Conservation (phyloP, 768 basidiomycete genomes). For the Chalciporus sphaerocephalus region DNA sequence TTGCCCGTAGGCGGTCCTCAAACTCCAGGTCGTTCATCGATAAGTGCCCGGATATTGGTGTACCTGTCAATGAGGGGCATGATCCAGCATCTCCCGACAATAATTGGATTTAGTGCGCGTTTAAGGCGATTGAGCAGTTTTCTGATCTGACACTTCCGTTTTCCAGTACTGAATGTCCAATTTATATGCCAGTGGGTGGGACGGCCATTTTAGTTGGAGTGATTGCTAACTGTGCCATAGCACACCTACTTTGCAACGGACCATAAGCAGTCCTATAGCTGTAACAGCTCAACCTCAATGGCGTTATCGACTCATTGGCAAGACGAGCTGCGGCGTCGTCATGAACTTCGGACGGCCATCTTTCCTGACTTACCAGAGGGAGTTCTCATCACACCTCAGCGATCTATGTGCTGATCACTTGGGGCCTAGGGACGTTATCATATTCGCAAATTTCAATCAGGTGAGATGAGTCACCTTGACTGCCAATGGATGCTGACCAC, state of each 20-base stretch:
- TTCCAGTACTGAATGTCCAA: conserved; percentile 39
- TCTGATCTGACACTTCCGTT: conserved; percentile 4
- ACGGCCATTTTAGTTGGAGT: neutral
- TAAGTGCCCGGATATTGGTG: conserved; percentile 19
- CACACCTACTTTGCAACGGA: conserved; percentile 49
- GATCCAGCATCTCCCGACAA: conserved; percentile 39
- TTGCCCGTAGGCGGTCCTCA: conserved; percentile 15
- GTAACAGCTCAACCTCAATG: conserved; percentile 12
- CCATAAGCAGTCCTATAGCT: conserved; percentile 42
- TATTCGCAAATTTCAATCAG: conserved; percentile 55
- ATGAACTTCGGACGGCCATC: conserved; percentile 33
- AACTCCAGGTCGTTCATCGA: conserved; percentile 1
- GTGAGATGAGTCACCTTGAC: conserved; percentile 22
- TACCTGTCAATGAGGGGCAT: conserved; percentile 35
- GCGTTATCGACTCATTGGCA: conserved; percentile 30
- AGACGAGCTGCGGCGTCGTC: conserved; percentile 37
- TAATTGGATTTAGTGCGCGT: conserved; percentile 43
- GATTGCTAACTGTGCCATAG: conserved; percentile 21
- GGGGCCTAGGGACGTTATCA: conserved; percentile 35
- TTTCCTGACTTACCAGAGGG: conserved; percentile 45
- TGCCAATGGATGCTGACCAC: conserved; percentile 6
- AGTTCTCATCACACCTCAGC: conserved; percentile 8
- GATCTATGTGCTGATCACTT: neutral
- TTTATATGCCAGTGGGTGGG: conserved; percentile 42
- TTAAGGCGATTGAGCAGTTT: neutral